Percentiles rank a stretch among this genome's conserved stretches.
These are phyloP conservation scores for Amanita fuliginea DNA, from an alignment of 768 basidiomycete species.

Conservation along the genomic window DNA sequence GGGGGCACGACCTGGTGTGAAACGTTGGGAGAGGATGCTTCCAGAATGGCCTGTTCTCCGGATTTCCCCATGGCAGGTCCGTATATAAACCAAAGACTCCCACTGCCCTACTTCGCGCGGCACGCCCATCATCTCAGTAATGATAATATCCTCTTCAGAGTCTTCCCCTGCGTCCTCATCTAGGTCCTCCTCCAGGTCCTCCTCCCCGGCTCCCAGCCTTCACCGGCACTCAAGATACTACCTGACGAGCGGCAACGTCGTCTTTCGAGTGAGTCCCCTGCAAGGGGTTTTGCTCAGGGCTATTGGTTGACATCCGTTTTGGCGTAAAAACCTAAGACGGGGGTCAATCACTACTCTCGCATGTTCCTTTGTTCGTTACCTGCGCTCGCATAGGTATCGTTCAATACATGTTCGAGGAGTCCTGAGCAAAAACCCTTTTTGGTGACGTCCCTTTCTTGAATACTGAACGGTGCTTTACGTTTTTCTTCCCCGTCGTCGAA, in stretches of 20 bases:
- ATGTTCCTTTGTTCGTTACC: background rate
- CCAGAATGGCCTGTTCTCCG: background rate
- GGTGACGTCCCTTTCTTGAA: background rate
- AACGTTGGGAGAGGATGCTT: no score
- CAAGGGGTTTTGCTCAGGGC: constrained; percentile 1
- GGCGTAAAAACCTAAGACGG: background rate
- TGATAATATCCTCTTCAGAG: background rate
- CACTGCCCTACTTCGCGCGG: background rate
- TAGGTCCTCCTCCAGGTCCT: background rate
- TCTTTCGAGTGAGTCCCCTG: constrained; percentile 5
- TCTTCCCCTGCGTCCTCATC: no score
- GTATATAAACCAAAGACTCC: no score
- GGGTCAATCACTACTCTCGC: background rate
- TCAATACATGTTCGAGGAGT: background rate
- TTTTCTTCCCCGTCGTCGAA: background rate
- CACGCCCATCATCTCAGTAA: background rate
- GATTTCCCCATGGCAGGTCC: background rate
- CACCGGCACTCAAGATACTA: constrained; percentile 8
- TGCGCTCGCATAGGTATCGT: background rate
- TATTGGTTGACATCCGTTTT: background rate
- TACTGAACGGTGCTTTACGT: constrained; percentile 4
- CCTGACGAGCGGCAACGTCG: constrained; percentile 1
- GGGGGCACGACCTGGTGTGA: background rate
- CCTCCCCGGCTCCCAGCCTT: background rate
- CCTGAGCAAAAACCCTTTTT: constrained; percentile 5